Percentiles rank a stretch among this genome's conserved stretches.
Evolutionary conservation across 1,284 basidiomycete genomes (phyloP).

Genomic region (Malassezia japonica): DNA sequence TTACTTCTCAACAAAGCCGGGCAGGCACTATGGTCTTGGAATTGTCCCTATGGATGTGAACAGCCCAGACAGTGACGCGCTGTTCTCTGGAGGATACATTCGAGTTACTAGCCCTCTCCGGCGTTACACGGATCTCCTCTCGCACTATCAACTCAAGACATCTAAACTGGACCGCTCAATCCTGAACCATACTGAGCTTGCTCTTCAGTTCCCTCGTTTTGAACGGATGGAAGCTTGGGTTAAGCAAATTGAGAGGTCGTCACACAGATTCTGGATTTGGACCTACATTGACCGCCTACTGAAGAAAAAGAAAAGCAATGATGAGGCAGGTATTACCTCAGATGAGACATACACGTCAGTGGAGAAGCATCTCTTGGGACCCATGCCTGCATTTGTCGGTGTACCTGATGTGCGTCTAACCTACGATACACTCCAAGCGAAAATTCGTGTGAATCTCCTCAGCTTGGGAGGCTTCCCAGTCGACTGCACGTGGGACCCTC

Average conservation of each 20-base stretch:
- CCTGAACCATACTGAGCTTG: conserved; percentile 1
- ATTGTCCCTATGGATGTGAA: conserved; percentile 51
- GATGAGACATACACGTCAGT: neutral
- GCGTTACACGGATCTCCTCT: conserved; percentile 70
- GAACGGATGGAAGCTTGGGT: conserved; percentile 24
- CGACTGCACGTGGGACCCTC: conserved; percentile 9
- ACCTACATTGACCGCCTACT: conserved; percentile 17
- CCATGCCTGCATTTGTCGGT: conserved; percentile 17
- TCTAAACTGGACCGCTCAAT: neutral
- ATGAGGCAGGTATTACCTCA: neutral
- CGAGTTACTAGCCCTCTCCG: conserved; percentile 81
- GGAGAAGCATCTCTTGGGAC: conserved; percentile 3
- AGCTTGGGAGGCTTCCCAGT: conserved; percentile 3
- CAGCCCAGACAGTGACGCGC: conserved; percentile 9
- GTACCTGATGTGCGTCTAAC: conserved; percentile 23
- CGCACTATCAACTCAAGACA: conserved; percentile 86
- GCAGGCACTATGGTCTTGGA: conserved; percentile 64
- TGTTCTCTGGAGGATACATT: conserved; percentile 54
- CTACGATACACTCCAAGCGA: conserved; percentile 9
- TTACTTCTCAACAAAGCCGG: conserved; percentile 48
- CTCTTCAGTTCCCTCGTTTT: conserved; percentile 19
- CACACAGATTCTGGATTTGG: conserved; percentile 25
- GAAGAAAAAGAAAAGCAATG: neutral
- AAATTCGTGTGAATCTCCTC: conserved; percentile 20
- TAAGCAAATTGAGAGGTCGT: conserved; percentile 18